Evolutionary conservation across 805 yeast genomes (phyloP), one percentile per base, ranked within the genome.

Genomic region (Zygotorulaspora danielsina): DNA sequence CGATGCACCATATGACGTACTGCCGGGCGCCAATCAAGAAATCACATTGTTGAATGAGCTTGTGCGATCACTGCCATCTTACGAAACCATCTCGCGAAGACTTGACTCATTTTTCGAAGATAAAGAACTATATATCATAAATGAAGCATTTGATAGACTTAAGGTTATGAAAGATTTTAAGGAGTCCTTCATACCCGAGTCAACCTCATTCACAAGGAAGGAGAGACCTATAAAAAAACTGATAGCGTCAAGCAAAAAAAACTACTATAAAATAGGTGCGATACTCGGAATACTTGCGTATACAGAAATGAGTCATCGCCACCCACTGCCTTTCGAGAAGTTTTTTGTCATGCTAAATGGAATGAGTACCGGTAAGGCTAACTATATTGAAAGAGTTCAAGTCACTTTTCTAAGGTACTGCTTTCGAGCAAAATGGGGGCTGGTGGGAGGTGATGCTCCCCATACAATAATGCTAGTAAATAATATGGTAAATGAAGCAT

Each of bases 301-400:
- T 6, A 48, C 44, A 2, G 38, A 45, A 19, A 59, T 33, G 32
- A 41, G 35, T 19, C 20, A 32, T 12, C 17, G 28, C 9, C 21
- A 46, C 1, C 65, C 65, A 5, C 24, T 31, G 1, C 30, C 53
- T 3, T 25, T 61, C 7, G 35, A 40, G n/a, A 32, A 39, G 13
- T 54, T 59, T 19, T 34, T 51, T 9, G 44, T 50, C 1, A 47
- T 43, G 32, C 28, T 63, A 22, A 41, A 46, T n/a, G 67, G 67
- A 2, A 47, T 53, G 15, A 27, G 50, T 5, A 47, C 59, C 5
- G 50, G 52, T 2, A 63, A 63, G 33, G 45, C 45, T 8, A 53
- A 45, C 38, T 61, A 44, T 29, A 20, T 59, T 5, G 66, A 63
- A 34, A 50, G 55, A 18, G 49, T 46, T 2, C 65, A 61, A 36